Percentiles rank a stretch among this genome's conserved stretches.
phyloP scores from a whole-genome alignment of 164 flowering plant species.

The Annona squamosa region DNA sequence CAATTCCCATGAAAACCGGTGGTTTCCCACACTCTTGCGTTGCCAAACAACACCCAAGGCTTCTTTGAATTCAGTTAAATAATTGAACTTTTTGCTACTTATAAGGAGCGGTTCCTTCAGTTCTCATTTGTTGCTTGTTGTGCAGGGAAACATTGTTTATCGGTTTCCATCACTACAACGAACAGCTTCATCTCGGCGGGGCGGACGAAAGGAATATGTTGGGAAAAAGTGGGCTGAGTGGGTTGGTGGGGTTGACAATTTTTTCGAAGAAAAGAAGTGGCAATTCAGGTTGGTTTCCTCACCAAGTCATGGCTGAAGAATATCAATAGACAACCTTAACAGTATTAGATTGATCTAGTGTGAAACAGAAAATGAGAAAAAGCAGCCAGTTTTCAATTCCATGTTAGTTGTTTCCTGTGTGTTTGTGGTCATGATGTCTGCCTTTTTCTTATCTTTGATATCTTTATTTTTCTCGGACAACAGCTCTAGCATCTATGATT shows the following conservation, averaged over 20 bases:
- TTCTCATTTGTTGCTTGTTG: slow-evolving; percentile 5
- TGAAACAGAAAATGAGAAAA: background rate
- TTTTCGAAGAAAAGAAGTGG: slow-evolving; percentile 78
- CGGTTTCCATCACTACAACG: slow-evolving; percentile 86
- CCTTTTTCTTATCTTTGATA: too few relatives aligned
- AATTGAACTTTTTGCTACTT: background rate
- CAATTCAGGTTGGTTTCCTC: slow-evolving; percentile 56
- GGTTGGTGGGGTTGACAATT: slow-evolving; percentile 63
- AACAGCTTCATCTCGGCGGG: slow-evolving; percentile 62
- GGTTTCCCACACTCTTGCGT: background rate
- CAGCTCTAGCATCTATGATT: too few relatives aligned
- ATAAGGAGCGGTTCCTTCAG: background rate
- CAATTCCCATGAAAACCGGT: too few relatives aligned
- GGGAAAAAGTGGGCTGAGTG: slow-evolving; percentile 74
- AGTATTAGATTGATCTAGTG: background rate
- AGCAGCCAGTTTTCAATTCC: background rate
- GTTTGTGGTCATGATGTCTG: too few relatives aligned
- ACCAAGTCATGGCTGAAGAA: background rate
- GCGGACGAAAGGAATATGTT: slow-evolving; percentile 73
- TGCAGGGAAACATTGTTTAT: slow-evolving; percentile 85
- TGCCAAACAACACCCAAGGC: background rate
- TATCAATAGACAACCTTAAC: background rate
- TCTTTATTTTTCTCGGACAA: too few relatives aligned
- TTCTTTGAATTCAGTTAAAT: background rate
- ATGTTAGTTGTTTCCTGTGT: too few relatives aligned